A percentile compares a stretch with the other conserved stretches of the same genome.
Conservation (phyloP, 164 flowering plant genomes). For the Nelumbo lutea region DNA sequence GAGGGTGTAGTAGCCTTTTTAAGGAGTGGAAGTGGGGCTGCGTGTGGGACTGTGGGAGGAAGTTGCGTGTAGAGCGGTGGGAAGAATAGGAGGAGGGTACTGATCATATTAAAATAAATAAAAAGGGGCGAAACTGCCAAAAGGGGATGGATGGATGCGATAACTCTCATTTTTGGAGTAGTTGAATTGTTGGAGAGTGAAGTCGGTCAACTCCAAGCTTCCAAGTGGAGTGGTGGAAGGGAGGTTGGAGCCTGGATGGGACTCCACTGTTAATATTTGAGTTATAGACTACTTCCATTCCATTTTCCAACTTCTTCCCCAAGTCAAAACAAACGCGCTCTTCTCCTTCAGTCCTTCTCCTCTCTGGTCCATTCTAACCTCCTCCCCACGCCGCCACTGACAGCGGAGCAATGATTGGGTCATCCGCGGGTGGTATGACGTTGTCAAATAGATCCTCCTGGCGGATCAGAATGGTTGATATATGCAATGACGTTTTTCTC, state of each 20-base stretch:
- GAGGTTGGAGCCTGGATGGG: neutral
- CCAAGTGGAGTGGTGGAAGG: neutral
- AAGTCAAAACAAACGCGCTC: no score
- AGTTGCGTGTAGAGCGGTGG: constrained; percentile 43
- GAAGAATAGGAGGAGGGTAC: constrained; percentile 7
- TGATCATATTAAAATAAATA: neutral
- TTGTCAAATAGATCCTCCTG: no score
- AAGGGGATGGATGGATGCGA: neutral
- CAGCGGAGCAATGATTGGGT: no score
- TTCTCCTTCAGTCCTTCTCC: no score
- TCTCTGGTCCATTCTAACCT: no score
- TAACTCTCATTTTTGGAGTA: neutral
- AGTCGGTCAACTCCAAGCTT: constrained; percentile 4
- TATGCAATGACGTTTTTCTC: no score
- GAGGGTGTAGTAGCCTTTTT: constrained; percentile 7
- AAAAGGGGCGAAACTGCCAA: neutral
- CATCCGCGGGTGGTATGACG: no score
- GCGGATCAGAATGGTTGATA: no score
- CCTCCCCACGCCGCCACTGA: no score
- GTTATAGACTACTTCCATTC: no score
- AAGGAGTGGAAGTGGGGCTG: neutral
- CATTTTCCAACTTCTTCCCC: no score
- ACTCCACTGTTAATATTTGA: neutral
- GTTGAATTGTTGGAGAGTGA: constrained; percentile 5
- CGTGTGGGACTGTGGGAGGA: constrained; percentile 13